These are phyloP conservation scores for Salmacisia buchloeana DNA, from an alignment of 1,284 basidiomycete genomes.

Conservation along the genomic window DNA sequence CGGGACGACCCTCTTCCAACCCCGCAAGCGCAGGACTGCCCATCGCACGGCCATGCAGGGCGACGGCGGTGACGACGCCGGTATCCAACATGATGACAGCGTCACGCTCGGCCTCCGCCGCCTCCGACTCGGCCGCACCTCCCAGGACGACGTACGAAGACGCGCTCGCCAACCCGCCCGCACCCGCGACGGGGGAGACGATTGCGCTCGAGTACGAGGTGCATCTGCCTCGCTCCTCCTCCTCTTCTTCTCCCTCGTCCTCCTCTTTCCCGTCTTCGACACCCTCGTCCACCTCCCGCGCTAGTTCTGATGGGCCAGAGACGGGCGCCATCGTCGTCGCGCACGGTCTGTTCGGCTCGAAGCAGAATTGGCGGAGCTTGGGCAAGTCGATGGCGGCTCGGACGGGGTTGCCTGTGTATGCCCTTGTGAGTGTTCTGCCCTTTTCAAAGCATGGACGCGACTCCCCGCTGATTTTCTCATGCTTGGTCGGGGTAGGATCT, in stretches of 20 bases:
- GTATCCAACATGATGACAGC: too few species aligned
- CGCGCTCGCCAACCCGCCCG: background rate
- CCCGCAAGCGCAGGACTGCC: too few species aligned
- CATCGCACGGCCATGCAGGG: too few species aligned
- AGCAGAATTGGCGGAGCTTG: constrained; percentile 71
- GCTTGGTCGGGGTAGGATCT: constrained; percentile 60
- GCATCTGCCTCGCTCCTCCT: constrained; percentile 17
- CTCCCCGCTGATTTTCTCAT: background rate
- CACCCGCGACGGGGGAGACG: constrained; percentile 21
- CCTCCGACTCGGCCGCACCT: too few species aligned
- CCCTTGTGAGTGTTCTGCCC: constrained; percentile 57
- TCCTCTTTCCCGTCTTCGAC: too few species aligned
- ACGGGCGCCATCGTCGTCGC: constrained; percentile 53
- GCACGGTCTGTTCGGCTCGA: constrained; percentile 62
- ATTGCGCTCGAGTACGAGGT: constrained; percentile 26
- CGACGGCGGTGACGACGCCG: too few species aligned
- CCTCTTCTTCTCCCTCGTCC: background rate
- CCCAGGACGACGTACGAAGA: background rate
- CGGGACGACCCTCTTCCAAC: too few species aligned
- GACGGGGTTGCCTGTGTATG: constrained; percentile 63
- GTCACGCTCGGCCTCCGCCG: too few species aligned
- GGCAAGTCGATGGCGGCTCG: constrained; percentile 62
- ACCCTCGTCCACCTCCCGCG: too few species aligned
- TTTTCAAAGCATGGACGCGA: background rate
- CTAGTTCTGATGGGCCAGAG: too few species aligned